phyloP scores from a whole-genome alignment of 352 stramenopile genomes.

The Pythium sukuiense region DNA sequence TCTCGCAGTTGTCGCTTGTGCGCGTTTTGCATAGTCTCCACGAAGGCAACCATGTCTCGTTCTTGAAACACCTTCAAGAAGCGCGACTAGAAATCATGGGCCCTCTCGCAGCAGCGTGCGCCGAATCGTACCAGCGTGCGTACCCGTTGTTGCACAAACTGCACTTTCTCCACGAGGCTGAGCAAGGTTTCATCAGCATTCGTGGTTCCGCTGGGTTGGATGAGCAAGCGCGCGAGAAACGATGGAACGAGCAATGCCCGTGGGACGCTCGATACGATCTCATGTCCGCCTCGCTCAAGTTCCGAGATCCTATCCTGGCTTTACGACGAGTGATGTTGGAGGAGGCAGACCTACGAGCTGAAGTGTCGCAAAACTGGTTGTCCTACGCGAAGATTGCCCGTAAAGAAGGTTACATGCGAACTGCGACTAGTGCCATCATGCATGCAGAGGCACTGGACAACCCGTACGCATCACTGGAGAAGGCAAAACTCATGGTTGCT shows the following conservation, averaged over 20 bases:
- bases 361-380: slow-evolving; percentile 85
- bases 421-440: slow-evolving; percentile 82
- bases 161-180: slow-evolving; percentile 48
- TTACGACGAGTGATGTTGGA: slow-evolving; percentile 77
- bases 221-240: slow-evolving; percentile 8
- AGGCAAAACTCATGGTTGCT: slow-evolving; percentile 78
- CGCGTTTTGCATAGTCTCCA: slow-evolving; percentile 82
- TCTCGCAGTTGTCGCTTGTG: slow-evolving; percentile 77
- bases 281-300: slow-evolving; percentile 79
- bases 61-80: slow-evolving; percentile 63
- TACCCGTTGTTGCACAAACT: slow-evolving; percentile 49
- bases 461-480: slow-evolving; percentile 69
- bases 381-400: slow-evolving; percentile 79
- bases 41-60: slow-evolving; percentile 45
- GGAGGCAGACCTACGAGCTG: slow-evolving; percentile 52
- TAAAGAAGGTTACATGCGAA: slow-evolving; percentile 83
- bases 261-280: slow-evolving; percentile 74
- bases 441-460: slow-evolving; percentile 80
- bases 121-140: slow-evolving; percentile 48
- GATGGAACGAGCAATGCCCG: slow-evolving; percentile 61
- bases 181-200: slow-evolving; percentile 36
- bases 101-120: slow-evolving; percentile 37
- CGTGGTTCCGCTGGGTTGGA: slow-evolving; percentile 10
- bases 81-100: slow-evolving; percentile 51
- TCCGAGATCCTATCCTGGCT: slow-evolving; percentile 81